These are phyloP conservation scores for Calonectria hawksworthii DNA, from an alignment of 2,329 filamentous ascomycete genomes.

Conservation along the genomic window DNA sequence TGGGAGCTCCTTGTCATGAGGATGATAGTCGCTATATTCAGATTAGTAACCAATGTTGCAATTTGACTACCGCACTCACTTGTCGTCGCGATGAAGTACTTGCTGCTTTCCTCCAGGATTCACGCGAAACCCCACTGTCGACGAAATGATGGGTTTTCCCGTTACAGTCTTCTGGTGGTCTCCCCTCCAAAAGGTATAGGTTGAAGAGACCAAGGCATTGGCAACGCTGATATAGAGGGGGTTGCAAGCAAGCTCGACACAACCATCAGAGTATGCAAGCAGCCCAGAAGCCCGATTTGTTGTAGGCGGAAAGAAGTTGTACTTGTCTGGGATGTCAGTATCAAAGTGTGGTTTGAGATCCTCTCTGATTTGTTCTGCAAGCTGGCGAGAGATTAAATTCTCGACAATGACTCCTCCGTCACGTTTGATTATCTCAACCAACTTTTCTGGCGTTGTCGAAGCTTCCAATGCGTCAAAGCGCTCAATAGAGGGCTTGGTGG, in stretches of 20 bases:
- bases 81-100: constrained; percentile 14
- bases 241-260: constrained; percentile 12
- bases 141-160: constrained; percentile 15
- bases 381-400: neutral
- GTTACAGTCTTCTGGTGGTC: constrained; percentile 1
- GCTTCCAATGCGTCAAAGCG: neutral
- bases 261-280: constrained; percentile 13
- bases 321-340: neutral
- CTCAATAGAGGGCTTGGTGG: neutral
- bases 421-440: neutral
- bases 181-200: constrained; percentile 15
- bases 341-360: constrained; percentile 20
- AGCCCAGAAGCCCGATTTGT: constrained; percentile 7
- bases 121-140: constrained; percentile 14
- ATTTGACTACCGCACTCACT: neutral
- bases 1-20: constrained; percentile 9
- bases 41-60: neutral
- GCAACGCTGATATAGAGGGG: constrained; percentile 12
- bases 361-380: neutral
- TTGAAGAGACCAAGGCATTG: neutral
- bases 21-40: constrained; percentile 7
- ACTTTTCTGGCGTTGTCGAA: neutral
- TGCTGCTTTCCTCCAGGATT: constrained; percentile 18
- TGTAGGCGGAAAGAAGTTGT: constrained; percentile 12
- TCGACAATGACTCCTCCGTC: constrained; percentile 22